These are phyloP conservation scores for Bipolaris bicolor DNA, from an alignment of 2,329 filamentous ascomycete species.

Conservation along the genomic window DNA sequence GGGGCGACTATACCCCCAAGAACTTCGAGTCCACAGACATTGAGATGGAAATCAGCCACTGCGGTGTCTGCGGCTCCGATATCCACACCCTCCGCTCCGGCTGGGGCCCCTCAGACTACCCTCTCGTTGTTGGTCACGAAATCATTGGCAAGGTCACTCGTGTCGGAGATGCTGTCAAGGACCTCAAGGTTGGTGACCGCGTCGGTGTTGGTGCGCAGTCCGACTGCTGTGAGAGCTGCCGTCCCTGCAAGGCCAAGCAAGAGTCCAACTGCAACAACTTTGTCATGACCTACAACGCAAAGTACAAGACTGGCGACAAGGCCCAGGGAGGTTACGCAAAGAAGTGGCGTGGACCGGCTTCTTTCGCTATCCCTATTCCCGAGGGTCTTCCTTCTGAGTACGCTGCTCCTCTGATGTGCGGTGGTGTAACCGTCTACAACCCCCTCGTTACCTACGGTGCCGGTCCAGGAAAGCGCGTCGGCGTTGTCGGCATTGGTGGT, in stretches of 20 bases:
- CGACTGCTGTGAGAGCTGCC: slow-evolving; percentile 57
- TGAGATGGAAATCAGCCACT: slow-evolving; percentile 50
- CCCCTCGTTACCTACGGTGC: slow-evolving; percentile 77
- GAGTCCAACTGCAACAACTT: slow-evolving; percentile 54
- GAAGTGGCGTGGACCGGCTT: slow-evolving; percentile 74
- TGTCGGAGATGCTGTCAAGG: slow-evolving; percentile 51
- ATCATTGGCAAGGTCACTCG: slow-evolving; percentile 49
- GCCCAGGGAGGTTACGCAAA: slow-evolving; percentile 68
- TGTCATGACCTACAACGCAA: slow-evolving; percentile 55
- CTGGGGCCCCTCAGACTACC: slow-evolving; percentile 57
- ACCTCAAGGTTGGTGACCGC: slow-evolving; percentile 67
- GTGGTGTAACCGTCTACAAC: slow-evolving; percentile 78
- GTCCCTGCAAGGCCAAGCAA: slow-evolving; percentile 54
- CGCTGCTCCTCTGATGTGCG: slow-evolving; percentile 82
- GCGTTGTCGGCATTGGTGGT: slow-evolving; percentile 74
- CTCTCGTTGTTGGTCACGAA: slow-evolving; percentile 54
- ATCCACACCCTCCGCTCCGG: slow-evolving; percentile 48
- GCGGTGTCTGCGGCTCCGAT: slow-evolving; percentile 47
- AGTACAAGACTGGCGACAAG: slow-evolving; percentile 63
- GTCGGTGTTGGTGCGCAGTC: slow-evolving; percentile 59
- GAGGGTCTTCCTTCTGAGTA: slow-evolving; percentile 66
- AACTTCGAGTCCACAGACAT: slow-evolving; percentile 70
- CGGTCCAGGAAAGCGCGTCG: slow-evolving; percentile 78
- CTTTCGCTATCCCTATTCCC: slow-evolving; percentile 75
- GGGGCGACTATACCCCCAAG: slow-evolving; percentile 55